Conservation (phyloP, 1,139 yeast genomes). For the Debaryomyces coudertii region DNA sequence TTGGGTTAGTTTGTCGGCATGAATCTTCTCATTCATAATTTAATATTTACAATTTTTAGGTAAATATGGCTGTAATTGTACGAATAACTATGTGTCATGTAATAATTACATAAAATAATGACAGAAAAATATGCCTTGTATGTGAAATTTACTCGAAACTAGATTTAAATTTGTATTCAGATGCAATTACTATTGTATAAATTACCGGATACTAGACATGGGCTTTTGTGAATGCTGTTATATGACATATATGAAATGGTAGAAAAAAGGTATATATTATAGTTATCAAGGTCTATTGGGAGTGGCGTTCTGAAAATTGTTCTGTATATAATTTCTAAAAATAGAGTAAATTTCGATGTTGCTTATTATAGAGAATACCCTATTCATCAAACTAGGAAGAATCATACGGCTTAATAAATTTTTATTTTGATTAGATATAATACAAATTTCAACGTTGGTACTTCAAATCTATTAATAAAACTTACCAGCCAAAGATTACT, state of each 20-base stretch:
- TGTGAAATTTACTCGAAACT: neutral
- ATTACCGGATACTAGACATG: neutral
- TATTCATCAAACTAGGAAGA: neutral
- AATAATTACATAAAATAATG: too few species aligned
- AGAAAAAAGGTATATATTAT: neutral
- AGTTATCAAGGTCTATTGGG: too few species aligned
- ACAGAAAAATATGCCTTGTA: too few species aligned
- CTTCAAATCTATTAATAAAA: conserved; percentile 1
- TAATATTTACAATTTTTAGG: neutral
- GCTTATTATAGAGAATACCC: neutral
- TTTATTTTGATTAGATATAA: neutral
- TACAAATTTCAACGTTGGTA: neutral
- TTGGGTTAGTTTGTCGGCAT: neutral
- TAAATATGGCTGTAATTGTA: neutral
- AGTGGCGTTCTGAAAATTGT: neutral
- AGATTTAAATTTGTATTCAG: neutral
- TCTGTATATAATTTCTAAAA: conserved; percentile 5
- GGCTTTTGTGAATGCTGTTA: too few species aligned
- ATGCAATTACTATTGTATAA: neutral
- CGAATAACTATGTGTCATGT: neutral
- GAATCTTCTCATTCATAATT: neutral
- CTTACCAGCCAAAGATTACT: neutral
- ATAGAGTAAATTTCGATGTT: conserved; percentile 4
- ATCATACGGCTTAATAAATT: neutral
- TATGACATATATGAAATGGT: too few species aligned